phyloP scores from a whole-genome alignment of 2,329 filamentous ascomycete genomes.

The Diaporthe australafricana region DNA sequence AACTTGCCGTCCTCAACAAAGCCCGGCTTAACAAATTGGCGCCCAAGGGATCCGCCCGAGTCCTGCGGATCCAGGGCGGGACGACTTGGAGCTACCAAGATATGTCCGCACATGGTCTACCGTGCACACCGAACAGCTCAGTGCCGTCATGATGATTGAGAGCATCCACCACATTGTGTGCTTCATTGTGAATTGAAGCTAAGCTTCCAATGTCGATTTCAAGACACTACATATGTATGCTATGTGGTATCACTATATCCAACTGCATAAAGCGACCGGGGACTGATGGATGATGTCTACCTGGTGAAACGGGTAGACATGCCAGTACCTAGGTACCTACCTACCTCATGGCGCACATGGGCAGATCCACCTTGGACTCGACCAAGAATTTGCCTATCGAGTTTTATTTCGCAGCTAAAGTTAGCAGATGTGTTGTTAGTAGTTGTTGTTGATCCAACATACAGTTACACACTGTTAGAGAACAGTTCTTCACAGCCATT shows the following conservation, averaged over 20 bases:
- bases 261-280: not conserved
- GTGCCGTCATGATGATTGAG: conserved; percentile 19
- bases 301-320: not conserved
- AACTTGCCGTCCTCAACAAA: conserved; percentile 25
- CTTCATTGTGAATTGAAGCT: not conserved
- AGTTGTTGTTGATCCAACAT: not conserved
- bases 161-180: not conserved
- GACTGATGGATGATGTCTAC: not conserved
- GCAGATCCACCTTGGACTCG: not conserved
- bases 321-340: not conserved
- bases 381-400: conserved; percentile 3
- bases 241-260: not conserved
- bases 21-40: conserved; percentile 7
- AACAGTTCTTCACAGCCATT: not conserved
- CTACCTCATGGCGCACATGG: not conserved
- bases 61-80: not conserved
- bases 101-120: not conserved
- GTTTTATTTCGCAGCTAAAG: not conserved
- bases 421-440: not conserved
- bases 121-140: not conserved
- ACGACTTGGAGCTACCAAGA: not conserved
- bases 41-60: not conserved
- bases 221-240: not conserved
- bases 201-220: not conserved
- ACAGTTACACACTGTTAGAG: not conserved